phyloP scores from a whole-genome alignment of 495 filamentous ascomycete genomes.

The Cercophora newfieldiana region DNA sequence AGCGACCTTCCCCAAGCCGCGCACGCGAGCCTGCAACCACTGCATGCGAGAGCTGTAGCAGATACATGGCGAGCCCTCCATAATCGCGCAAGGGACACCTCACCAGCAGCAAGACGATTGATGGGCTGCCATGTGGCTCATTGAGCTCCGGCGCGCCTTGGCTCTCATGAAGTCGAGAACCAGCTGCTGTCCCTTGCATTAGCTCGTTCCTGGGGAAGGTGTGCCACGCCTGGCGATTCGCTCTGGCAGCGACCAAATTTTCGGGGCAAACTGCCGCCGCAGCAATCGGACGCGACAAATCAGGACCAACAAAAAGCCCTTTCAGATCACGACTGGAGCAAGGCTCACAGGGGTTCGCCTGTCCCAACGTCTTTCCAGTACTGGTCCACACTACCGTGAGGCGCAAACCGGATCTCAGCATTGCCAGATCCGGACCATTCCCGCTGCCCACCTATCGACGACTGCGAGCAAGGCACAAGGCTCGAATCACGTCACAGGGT shows the following conservation, averaged over 20 bases:
- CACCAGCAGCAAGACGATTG: constrained; percentile 11
- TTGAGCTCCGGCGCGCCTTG: not conserved
- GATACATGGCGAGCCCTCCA: constrained; percentile 17
- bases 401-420: not conserved
- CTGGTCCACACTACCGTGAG: not conserved
- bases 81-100: constrained; percentile 12
- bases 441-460: not conserved
- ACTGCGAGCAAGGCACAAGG: not conserved
- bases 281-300: not conserved
- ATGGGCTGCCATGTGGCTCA: constrained; percentile 18
- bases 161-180: constrained; percentile 4
- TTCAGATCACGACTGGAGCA: not conserved
- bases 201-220: constrained; percentile 14
- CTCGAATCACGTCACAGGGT: not conserved
- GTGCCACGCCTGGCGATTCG: constrained; percentile 12
- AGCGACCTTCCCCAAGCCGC: constrained; percentile 4
- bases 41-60: constrained; percentile 8
- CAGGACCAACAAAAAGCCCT: not conserved
- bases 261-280: not conserved
- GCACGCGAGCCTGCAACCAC: not conserved
- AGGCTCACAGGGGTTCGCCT: not conserved
- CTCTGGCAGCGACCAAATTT: not conserved
- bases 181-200: constrained; percentile 25
- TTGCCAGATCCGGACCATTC: not conserved
- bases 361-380: constrained; percentile 1